A percentile compares a stretch with the other conserved stretches of the same genome.
Evolutionary conservation across 805 yeast genomes (phyloP).

Genomic region (Starmerella apicola): DNA sequence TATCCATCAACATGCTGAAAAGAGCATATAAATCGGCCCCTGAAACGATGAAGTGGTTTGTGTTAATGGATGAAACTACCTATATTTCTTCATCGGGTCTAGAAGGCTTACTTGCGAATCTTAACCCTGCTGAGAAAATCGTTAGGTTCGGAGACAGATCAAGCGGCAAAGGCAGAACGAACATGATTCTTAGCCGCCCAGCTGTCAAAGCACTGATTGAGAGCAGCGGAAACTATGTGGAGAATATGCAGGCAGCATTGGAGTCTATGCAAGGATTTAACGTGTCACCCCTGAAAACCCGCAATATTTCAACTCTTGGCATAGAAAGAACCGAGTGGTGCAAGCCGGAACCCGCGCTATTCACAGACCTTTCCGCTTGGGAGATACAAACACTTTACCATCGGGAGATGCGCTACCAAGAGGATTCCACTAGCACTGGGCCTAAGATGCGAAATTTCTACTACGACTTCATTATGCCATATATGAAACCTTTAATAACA

Average conservation of each 20-base stretch:
- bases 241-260: neutral
- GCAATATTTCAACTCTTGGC: constrained; percentile 7
- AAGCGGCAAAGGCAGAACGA: constrained; percentile 31
- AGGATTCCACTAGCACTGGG: neutral
- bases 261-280: no score
- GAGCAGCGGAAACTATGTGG: constrained; percentile 4
- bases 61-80: constrained; percentile 29
- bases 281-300: neutral
- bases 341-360: constrained; percentile 2
- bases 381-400: constrained; percentile 11
- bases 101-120: constrained; percentile 16
- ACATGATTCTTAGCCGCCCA: constrained; percentile 26
- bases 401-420: no score
- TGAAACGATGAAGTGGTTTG: constrained; percentile 26
- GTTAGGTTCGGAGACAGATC: constrained; percentile 26
- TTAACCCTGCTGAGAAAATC: constrained; percentile 23
- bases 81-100: constrained; percentile 25
- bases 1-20: constrained; percentile 25
- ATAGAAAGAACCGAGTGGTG: constrained; percentile 7
- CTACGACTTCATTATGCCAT: constrained; percentile 25
- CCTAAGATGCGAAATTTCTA: constrained; percentile 21
- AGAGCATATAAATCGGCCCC: constrained; percentile 26
- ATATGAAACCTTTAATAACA: constrained; percentile 11
- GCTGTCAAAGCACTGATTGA: constrained; percentile 24
- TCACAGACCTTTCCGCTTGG: constrained; percentile 9